Base-by-base conservation (phyloP, 2,329 filamentous ascomycete species). In the Coniochaeta pulveracea region DNA sequence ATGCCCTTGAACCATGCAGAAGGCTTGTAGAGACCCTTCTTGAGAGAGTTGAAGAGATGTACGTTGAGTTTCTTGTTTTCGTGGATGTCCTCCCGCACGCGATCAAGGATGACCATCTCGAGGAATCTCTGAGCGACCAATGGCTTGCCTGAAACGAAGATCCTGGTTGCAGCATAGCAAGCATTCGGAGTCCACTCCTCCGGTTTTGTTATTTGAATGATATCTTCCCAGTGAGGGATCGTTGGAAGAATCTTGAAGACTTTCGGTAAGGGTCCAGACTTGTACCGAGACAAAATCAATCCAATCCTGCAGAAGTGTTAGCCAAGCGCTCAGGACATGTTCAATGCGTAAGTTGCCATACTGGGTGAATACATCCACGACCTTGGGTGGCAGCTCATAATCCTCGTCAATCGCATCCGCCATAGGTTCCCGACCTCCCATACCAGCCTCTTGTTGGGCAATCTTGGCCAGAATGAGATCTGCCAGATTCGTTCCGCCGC, bases 161-260 rank as follows among this genome's bases (percentile, higher is more conserved):
- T 84, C 44, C 83, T 80, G 11, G 89, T 96, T 15, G 85, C 88
- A 48, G 88, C 85, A 55, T 85, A 94, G 46, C 42, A 44, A 23
- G 50, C 80, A 49, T 91, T 85, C 6, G 83, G 69, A 1, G 83
- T 85, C 63, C 63, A 66, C 33, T 57, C 50, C 9, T 42, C 40
- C 14, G 42, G 42, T 22, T 40, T 35, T n/a, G 31, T 34, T 4
- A 37, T 27, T 15, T 27, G 18, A 2, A 47, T 10, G 14, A 47
- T 39, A 26, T 40, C 39, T 33, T 82, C 14, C 85, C 88, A 96
- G 48, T 91, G 76, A 6, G 86, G 86, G 10, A 96, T 75, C 1
- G 86, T 88, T 3, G 91, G 91, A 7, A 98, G 71, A 43, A 96
- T 86, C 60, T 96, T 96, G 69, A 98, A 93, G 1, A 89, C 89